Conservation (phyloP, 345 rosid genomes). For the Brassica rapa region DNA sequence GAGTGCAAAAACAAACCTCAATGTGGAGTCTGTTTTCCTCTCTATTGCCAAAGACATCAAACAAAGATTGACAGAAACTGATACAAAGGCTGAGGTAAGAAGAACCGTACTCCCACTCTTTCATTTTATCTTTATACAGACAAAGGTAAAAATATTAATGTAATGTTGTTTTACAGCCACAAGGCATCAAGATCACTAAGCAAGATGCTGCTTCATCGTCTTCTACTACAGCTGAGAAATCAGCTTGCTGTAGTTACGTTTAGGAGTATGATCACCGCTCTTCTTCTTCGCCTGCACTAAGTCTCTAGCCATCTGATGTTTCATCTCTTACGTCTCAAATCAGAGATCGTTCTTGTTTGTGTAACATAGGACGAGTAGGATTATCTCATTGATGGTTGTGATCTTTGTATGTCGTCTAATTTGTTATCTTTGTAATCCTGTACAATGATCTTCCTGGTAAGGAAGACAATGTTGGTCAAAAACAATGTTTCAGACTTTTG, state of each 20-base stretch:
- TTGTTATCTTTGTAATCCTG: slow-evolving; percentile 21
- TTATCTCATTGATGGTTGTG: slow-evolving; percentile 40
- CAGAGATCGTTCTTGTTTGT: slow-evolving; percentile 36
- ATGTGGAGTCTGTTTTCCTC: slow-evolving; percentile 62
- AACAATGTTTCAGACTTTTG: slow-evolving; percentile 26
- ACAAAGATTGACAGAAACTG: slow-evolving; percentile 54
- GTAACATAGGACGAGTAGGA: slow-evolving; percentile 36
- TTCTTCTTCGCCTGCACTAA: slow-evolving; percentile 27
- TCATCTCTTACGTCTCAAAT: slow-evolving; percentile 38
- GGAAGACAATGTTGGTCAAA: slow-evolving; percentile 29
- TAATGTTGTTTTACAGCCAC: slow-evolving; percentile 47
- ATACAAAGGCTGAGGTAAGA: slow-evolving; percentile 41
- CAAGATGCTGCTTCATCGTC: slow-evolving; percentile 48
- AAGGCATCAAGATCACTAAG: slow-evolving; percentile 67
- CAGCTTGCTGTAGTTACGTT: slow-evolving; percentile 63
- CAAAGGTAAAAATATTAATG: not conserved
- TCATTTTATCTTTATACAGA: not conserved
- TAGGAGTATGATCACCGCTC: slow-evolving; percentile 33
- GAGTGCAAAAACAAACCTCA: slow-evolving; percentile 62
- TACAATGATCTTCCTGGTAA: slow-evolving; percentile 35
- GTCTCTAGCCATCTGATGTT: slow-evolving; percentile 25
- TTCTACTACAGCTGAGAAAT: slow-evolving; percentile 54
- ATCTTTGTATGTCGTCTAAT: slow-evolving; percentile 34
- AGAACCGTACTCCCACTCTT: not conserved
- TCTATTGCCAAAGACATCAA: slow-evolving; percentile 62